Percentiles rank a stretch among this genome's conserved stretches.
Conservation (phyloP, 106 monocot genomes). For the Agapanthus africanus region DNA sequence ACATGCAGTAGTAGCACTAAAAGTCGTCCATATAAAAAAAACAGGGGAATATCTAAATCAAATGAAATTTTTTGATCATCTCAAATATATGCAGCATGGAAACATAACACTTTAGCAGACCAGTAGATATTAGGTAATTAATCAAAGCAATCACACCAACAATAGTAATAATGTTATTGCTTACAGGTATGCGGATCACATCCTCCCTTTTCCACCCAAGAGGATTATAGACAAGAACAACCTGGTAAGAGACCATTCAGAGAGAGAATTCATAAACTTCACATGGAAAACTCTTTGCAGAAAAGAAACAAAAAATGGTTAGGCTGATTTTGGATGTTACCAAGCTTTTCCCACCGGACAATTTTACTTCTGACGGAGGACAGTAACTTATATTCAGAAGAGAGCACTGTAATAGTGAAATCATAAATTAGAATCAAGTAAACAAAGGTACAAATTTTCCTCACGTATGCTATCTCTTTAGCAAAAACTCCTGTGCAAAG, state of each 20-base stretch:
- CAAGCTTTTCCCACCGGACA: conserved; percentile 65
- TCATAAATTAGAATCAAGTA: conserved; percentile 7
- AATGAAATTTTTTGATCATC: too few species aligned
- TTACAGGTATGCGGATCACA: conserved; percentile 82
- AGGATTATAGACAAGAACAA: conserved; percentile 87
- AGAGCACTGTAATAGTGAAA: conserved; percentile 47
- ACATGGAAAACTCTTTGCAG: not conserved
- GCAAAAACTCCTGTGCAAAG: not conserved
- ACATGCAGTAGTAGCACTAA: too few species aligned
- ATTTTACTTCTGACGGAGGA: conserved; percentile 57
- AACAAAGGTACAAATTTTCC: not conserved
- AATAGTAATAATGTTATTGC: conserved; percentile 17
- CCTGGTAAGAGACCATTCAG: conserved; percentile 33
- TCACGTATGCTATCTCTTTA: not conserved
- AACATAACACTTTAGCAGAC: too few species aligned
- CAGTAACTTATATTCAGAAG: conserved; percentile 93
- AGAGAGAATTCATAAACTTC: not conserved
- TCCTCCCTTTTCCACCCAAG: conserved; percentile 95
- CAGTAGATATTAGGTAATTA: too few species aligned
- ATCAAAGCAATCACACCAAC: too few species aligned
- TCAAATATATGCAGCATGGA: too few species aligned
- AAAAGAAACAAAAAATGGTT: not conserved
- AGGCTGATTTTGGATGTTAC: conserved; percentile 31
- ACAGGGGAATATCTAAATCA: too few species aligned
- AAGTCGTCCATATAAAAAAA: too few species aligned